Evolutionary conservation across 768 basidiomycete species (phyloP), one percentile per base, ranked within the genome.

Genomic region (Calocybe indica): DNA sequence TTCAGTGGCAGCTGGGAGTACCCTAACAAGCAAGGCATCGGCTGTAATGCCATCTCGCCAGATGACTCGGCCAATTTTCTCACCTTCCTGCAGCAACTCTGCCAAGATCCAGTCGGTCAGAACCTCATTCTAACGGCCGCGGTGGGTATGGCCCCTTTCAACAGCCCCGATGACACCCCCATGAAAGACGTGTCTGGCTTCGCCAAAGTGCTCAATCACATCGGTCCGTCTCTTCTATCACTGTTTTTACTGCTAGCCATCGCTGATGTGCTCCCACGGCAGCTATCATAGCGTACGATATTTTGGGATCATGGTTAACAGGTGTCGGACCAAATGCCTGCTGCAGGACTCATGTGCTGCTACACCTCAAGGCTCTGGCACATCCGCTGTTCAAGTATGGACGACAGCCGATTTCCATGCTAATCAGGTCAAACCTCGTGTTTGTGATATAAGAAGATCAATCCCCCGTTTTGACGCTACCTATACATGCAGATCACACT

Each of bases 271-370:
- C n/a, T n/a, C n/a, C n/a, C n/a, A n/a, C n/a, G n/a, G n/a, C 39
- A 81, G 77, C 65, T 47, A 67, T 84, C 50, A 85, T 84, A 83
- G 74, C 73, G 53, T 85, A 84, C 56, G 82, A 83, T 53, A 57
- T 83, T 28, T 64, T 59, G 58, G 73, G 73, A 2, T 52, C 65
- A 5, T 85, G 77, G 73, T 73, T 72, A 56, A 59, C 66, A 55
- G 67, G 75, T 51, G 69, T 81, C 43, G 92, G 91, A 3, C 83
- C 93, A 5, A 94, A 96, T 61, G 83, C 92, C 92, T 93, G 5
- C 76, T 95, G 13, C 65, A 76, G 32, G 82, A 92, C 64, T 67
- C 75, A 0, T 94, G 92, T 58, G 77, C 80, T 0, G 54, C 63
- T 2, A 65, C 74, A 39, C 80, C 85, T 52, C 65, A 71, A 31